These are phyloP conservation scores for Cynara cardunculus DNA, from an alignment of 129 eudicot genomes.

Conservation along the genomic window DNA sequence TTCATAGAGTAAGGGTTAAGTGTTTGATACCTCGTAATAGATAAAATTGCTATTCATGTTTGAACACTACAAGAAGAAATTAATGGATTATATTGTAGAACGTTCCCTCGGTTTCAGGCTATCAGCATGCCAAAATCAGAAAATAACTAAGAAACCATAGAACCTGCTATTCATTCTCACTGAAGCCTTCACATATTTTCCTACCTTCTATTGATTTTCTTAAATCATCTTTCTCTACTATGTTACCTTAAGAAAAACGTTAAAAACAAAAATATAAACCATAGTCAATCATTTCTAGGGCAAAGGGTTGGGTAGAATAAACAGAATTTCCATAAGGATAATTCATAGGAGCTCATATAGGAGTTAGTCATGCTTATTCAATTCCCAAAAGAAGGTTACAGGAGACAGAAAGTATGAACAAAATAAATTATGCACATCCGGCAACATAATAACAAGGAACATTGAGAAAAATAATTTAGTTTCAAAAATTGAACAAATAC, in stretches of 20 bases:
- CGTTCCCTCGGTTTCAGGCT: not conserved
- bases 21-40: not conserved
- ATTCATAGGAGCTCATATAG: not conserved
- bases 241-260: not conserved
- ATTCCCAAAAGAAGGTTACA: not conserved
- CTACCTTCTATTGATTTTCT: not conserved
- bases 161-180: not conserved
- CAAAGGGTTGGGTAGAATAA: not conserved
- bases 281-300: not conserved
- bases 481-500: slow-evolving; percentile 37
- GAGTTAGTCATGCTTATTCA: not conserved
- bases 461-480: not conserved
- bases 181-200: not conserved
- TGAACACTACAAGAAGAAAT: not conserved
- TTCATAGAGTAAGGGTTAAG: not conserved
- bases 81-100: not conserved
- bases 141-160: not conserved
- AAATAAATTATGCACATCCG: not conserved
- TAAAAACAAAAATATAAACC: not conserved
- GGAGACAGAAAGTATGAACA: not conserved
- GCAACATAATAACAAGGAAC: not conserved
- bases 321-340: not conserved
- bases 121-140: not conserved
- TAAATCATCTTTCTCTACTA: not conserved
- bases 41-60: not conserved